phyloP scores from a whole-genome alignment of 305 asterid species.

The Fraxinus paxiana region DNA sequence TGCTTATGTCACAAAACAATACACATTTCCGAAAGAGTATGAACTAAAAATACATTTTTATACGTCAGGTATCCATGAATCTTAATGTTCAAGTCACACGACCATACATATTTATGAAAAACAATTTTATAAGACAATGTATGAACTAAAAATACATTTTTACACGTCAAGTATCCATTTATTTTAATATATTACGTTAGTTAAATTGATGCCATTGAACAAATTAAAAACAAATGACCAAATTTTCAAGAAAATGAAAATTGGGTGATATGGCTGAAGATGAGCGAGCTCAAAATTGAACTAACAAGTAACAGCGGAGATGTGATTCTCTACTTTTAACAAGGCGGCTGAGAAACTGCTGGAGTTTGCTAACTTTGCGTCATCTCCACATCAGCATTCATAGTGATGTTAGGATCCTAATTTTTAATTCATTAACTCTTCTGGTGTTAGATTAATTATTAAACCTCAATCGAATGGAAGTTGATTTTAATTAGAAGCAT shows the following conservation, averaged over 20 bases:
- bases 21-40: background rate
- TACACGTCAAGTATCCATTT: background rate
- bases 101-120: background rate
- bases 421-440: background rate
- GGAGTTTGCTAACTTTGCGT: background rate
- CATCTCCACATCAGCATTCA: constrained; percentile 13
- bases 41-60: no score
- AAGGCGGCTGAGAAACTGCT: background rate
- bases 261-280: background rate
- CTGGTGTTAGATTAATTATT: background rate
- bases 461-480: background rate
- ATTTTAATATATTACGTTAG: background rate
- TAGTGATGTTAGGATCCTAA: background rate
- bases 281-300: background rate
- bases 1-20: background rate
- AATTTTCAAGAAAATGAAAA: background rate
- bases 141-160: background rate
- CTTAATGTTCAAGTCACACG: background rate
- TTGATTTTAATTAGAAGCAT: background rate
- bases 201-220: background rate
- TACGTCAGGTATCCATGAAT: background rate
- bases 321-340: constrained; percentile 9
- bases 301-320: background rate
- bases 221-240: background rate
- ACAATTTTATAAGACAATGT: background rate